phyloP scores from a whole-genome alignment of 176 grass and related monocot species.

The Microstegium vimineum region DNA sequence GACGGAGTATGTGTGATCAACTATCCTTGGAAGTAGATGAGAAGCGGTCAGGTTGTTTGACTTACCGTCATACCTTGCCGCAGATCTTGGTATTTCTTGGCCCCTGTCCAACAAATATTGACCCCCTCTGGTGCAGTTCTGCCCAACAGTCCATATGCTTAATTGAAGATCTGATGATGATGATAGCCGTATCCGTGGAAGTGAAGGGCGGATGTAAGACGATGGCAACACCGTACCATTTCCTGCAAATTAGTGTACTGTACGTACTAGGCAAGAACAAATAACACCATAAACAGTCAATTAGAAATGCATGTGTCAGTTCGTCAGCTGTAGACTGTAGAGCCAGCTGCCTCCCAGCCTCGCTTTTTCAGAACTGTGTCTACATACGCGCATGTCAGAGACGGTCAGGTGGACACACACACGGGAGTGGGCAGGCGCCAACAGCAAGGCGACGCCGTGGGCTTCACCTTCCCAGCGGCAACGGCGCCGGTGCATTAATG shows the following conservation, averaged over 20 bases:
- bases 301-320: not conserved
- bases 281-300: not conserved
- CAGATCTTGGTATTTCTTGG: not conserved
- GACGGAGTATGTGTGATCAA: not conserved
- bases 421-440: conserved; percentile 31
- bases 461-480: conserved; percentile 28
- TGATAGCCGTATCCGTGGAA: not conserved
- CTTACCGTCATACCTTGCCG: not conserved
- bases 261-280: not conserved
- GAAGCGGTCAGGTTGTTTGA: not conserved
- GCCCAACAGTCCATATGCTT: not conserved
- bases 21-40: not conserved
- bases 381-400: not conserved
- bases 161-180: not conserved
- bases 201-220: not conserved
- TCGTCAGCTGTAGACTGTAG: not conserved
- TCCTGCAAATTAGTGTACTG: not conserved
- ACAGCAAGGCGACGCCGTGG: conserved; percentile 30
- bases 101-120: not conserved
- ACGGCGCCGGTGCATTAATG: conserved; percentile 36
- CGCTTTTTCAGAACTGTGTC: not conserved
- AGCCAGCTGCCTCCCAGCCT: not conserved
- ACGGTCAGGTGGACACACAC: conserved; percentile 8
- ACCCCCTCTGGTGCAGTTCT: not conserved
- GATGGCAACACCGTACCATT: not conserved